Evolutionary conservation across 345 rosid species (phyloP), one percentile per base, ranked within the genome.

Genomic region (Brassica cretica): DNA sequence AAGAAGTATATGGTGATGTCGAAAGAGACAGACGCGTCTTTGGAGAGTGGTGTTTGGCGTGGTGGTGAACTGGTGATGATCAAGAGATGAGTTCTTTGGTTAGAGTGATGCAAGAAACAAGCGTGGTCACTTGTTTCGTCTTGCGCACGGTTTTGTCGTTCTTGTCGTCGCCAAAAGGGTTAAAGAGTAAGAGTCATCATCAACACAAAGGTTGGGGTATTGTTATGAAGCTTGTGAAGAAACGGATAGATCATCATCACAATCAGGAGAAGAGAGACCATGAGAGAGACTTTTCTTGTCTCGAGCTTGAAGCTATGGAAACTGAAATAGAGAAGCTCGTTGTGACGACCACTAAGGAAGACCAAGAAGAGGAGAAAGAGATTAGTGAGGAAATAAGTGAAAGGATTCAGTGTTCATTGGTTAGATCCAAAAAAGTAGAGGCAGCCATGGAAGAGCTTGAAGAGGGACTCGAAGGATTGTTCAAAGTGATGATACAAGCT

Each of bases 281-380:
- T 18, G 82, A 68, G 56, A 76, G 64, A 39, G 58, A 44, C 8
- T 85, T 37, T n/a, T 51, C 78, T 53, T 74, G 79, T 69, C 60
- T 71, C n/a, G 92, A 85, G 84, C 56, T 87, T 59, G 85, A 82
- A 72, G 80, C 82, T 37, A 87, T 80, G 76, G 95, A 89, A 72
- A 18, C 72, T 30, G 91, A 81, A 37, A 71, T 88, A 1, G 75
- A 73, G 37, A 80, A 80, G 76, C 73, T 80, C 6, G 68, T 56
- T 72, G n/a, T n/a, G n/a, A n/a, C n/a, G n/a, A n/a, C n/a, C n/a
- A n/a, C n/a, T n/a, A n/a, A n/a, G n/a, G 79, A 79, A 12, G 69
- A 71, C 59, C 83, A 58, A 18, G 85, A 82, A 6, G 75, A 51
- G 8, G 81, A 29, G 51, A 70, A 27, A 56, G 67, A 70, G 21